Evolutionary conservation across 495 filamentous ascomycete genomes (phyloP).

Genomic region (Neurospora sp.): DNA sequence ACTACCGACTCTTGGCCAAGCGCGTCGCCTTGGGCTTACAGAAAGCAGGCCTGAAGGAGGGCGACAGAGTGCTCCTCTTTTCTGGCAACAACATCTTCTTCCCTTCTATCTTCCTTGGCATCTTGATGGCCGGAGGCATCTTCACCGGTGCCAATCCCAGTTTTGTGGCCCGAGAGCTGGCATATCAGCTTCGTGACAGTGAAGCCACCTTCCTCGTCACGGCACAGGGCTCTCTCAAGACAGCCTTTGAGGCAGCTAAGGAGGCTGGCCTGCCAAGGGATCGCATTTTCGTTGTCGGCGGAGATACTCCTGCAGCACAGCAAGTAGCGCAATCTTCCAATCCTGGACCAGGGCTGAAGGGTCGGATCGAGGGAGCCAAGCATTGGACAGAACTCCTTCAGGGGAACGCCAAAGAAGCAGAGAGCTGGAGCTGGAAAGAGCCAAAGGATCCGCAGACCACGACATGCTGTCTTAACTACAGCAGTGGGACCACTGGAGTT

Average conservation of each 20-base stretch:
- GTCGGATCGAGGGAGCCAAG: conserved; percentile 25
- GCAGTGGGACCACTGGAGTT: conserved; percentile 68
- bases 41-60: conserved; percentile 51
- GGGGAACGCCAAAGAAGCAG: conserved; percentile 29
- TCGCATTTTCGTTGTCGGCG: conserved; percentile 40
- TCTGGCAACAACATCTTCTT: conserved; percentile 66
- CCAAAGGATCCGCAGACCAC: conserved; percentile 23
- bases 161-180: conserved; percentile 61
- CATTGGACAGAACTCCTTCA: conserved; percentile 36
- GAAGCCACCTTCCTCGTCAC: conserved; percentile 56
- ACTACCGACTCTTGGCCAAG: conserved; percentile 60
- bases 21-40: conserved; percentile 62
- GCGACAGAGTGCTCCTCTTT: conserved; percentile 66
- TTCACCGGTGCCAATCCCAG: conserved; percentile 73
- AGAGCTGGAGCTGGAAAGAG: conserved; percentile 34
- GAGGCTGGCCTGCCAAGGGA: conserved; percentile 50
- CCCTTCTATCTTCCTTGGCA: conserved; percentile 59
- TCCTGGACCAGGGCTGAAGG: conserved; percentile 24
- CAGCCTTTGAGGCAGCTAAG: conserved; percentile 57
- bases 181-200: conserved; percentile 64
- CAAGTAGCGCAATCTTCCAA: conserved; percentile 29
- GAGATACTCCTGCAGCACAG: conserved; percentile 15
- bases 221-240: conserved; percentile 44
- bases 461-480: conserved; percentile 56
- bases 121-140: conserved; percentile 67